Evolutionary conservation across 2,329 filamentous ascomycete species (phyloP).

Genomic region (Exophiala dermatitidis): DNA sequence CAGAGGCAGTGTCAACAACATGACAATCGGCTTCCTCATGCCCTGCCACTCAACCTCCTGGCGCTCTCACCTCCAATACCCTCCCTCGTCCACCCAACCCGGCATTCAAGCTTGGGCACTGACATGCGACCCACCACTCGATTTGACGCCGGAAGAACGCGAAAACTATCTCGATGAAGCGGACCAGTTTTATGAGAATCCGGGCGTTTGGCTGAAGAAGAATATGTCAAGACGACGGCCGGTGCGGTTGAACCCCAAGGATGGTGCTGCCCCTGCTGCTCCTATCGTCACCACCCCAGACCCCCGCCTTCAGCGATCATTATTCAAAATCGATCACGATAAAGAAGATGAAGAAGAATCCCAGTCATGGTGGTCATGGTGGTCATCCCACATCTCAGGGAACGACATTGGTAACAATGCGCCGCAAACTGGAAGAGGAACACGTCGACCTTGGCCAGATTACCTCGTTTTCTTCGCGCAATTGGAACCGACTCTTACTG

Average conservation of each 20-base stretch:
- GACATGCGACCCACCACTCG: constrained; percentile 80
- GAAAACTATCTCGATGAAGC: constrained; percentile 75
- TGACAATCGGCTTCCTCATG: constrained; percentile 72
- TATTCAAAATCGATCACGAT: no score
- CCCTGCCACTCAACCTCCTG: constrained; percentile 95
- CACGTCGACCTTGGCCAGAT: constrained; percentile 37
- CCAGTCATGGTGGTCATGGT: no score
- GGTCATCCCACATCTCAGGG: no score
- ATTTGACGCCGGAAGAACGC: constrained; percentile 55
- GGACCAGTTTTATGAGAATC: constrained; percentile 74
- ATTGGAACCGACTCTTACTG: constrained; percentile 45
- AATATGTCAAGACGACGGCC: constrained; percentile 41
- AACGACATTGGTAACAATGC: no score
- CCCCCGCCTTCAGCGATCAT: background rate
- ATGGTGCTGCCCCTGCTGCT: background rate
- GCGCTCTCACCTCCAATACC: constrained; percentile 77
- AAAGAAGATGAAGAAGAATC: no score
- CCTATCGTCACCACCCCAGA: constrained; percentile 31
- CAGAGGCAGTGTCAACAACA: no score
- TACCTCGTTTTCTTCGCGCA: constrained; percentile 51
- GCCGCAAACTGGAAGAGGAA: no score
- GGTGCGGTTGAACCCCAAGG: constrained; percentile 12
- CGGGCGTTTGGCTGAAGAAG: constrained; percentile 50
- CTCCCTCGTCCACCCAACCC: constrained; percentile 30
- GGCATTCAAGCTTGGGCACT: constrained; percentile 72